These are phyloP conservation scores for Amphichorda felina DNA, from an alignment of 2,329 filamentous ascomycete species.

Conservation along the genomic window DNA sequence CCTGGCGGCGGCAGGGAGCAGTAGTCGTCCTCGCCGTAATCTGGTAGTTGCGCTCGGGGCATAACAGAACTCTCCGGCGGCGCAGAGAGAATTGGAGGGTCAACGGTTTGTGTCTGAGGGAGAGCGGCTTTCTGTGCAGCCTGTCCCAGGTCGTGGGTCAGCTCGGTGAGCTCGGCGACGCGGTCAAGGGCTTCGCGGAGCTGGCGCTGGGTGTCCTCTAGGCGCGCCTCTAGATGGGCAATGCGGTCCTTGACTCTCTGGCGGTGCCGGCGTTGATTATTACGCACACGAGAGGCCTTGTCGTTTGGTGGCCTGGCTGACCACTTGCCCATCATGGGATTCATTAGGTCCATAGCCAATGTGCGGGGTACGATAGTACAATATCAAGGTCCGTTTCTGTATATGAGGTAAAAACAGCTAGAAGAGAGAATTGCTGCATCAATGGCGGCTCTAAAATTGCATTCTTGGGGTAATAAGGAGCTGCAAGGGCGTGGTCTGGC, in stretches of 20 bases:
- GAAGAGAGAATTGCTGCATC: no score
- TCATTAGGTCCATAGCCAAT: no score
- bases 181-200: no score
- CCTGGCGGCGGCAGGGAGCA: slow-evolving; percentile 1
- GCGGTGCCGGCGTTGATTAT: slow-evolving; percentile 39
- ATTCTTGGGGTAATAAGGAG: no score
- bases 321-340: slow-evolving; percentile 13
- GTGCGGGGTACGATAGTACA: neutral
- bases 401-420: no score
- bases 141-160: neutral
- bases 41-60: no score
- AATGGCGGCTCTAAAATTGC: no score
- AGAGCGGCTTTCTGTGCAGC: neutral
- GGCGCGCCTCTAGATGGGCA: slow-evolving; percentile 11
- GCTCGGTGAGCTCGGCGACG: slow-evolving; percentile 4
- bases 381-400: no score
- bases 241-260: slow-evolving; percentile 28
- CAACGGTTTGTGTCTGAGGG: neutral
- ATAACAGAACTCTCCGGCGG: slow-evolving; percentile 1
- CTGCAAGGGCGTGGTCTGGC: no score
- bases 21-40: slow-evolving; percentile 3
- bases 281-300: slow-evolving; percentile 26
- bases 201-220: slow-evolving; percentile 10
- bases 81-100: neutral
- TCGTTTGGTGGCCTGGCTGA: slow-evolving; percentile 15